A percentile compares a stretch with the other conserved stretches of the same genome.
Evolutionary conservation across 2,329 filamentous ascomycete species (phyloP).

Genomic region (Penicillium fuscoglaucum): DNA sequence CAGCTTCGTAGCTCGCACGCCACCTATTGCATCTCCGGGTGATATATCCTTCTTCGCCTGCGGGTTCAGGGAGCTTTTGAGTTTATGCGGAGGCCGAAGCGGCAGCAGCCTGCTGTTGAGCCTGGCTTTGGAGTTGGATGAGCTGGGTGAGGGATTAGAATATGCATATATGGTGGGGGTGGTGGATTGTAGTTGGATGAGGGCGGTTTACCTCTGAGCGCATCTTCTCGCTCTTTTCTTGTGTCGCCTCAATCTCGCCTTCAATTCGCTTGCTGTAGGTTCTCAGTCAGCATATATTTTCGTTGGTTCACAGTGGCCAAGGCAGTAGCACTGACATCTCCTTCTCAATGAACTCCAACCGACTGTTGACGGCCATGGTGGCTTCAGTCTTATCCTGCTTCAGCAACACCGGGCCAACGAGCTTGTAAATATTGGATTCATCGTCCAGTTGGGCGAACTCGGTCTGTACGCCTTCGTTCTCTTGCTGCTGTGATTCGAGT

Average conservation of each 20-base stretch:
- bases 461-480: conserved; percentile 86
- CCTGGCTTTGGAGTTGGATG: conserved; percentile 42
- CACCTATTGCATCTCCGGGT: background rate
- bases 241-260: conserved; percentile 62
- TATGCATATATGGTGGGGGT: background rate
- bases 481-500: conserved; percentile 87
- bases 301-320: background rate
- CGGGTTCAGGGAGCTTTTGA: background rate
- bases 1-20: background rate
- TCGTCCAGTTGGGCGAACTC: conserved; percentile 80
- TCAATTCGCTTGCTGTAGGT: conserved; percentile 63
- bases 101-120: conserved; percentile 37
- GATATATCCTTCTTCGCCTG: conserved; percentile 3
- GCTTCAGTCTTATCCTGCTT: conserved; percentile 95
- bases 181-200: background rate
- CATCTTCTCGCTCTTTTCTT: conserved; percentile 64
- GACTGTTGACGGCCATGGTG: conserved; percentile 83
- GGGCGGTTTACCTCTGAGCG: conserved; percentile 60
- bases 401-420: conserved; percentile 85
- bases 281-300: conserved; percentile 8
- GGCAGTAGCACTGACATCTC: conserved; percentile 69
- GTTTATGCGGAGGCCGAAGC: conserved; percentile 35
- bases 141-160: conserved; percentile 33
- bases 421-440: conserved; percentile 90
- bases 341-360: conserved; percentile 87